Evolutionary conservation across 1,284 basidiomycete genomes (phyloP), one percentile per base, ranked within the genome.

Genomic region (Ustilago cynodontis): DNA sequence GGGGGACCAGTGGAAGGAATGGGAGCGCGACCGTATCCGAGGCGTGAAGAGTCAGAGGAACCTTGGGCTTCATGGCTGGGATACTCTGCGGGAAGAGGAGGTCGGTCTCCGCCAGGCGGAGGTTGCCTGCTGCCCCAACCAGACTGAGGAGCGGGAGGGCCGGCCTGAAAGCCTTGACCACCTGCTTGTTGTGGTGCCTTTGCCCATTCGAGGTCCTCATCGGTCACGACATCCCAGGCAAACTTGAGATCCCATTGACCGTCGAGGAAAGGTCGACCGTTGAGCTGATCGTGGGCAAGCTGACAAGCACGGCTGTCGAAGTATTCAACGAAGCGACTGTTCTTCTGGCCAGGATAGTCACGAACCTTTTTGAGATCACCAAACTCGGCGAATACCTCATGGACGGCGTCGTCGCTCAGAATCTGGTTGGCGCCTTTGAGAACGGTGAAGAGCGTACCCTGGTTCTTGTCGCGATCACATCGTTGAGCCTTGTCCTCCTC

Each of bases 361-460:
- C 84, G 90, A 22, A 98, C 89, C 6, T 89, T 88, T 85, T 95
- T 96, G 68, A 99, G 90, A 77, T 96, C 94, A 16, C 96, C 96
- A 78, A 93, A 96, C 57, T 91, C 90, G 75, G 92, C 91, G 82
- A 96, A 95, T 82, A 92, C 91, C 49, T 91, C 89, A 2, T 92
- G 90, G 1, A 98, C 89, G 86, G 95, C 93, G 58, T 91, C 90
- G 70, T 96, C 93, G 67, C 93, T 91, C 52, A 97, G 90, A 3
- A 89, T 86, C 72, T 92, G 90, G 35, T 90, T 90, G 1, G 91
- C 89, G 76, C 90, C 91, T 68, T 90, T 90, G 47, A 97, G 86
- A 0, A 91, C 91, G 31, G 95, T 91, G 72, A 94, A 89, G 3
- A 98, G 87, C 6, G 92, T 93, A 14, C 95, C 95, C 88, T 96